Base-by-base conservation (phyloP, 257 asterid species). In the Solanum megistacrolobum region DNA sequence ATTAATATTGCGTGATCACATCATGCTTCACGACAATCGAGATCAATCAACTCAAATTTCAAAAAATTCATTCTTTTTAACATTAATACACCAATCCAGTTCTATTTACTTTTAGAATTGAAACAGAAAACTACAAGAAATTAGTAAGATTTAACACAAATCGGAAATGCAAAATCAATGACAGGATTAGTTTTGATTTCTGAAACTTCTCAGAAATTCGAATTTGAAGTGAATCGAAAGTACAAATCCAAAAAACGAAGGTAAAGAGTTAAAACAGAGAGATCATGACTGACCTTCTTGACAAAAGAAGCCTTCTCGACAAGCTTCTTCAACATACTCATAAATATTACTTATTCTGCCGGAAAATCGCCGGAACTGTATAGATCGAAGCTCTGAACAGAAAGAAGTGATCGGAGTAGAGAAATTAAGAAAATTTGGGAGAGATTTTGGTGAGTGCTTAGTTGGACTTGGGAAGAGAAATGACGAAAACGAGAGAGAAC, bases 231-330 rank as follows among this genome's bases (percentile, higher is more conserved):
- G 1, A 25, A 41, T 25, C 14, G 62, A 41, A 78, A 25, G 10
- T 2, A n/a, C 1, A 23, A 43, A 46, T 10, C 7, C 25, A 23
- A 1, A 12, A 27, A 41, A 14, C 21, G 60, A 48, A 48, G 60
- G 23, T 52, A 16, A 52, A 52, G n/a, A 18, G 23, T 41, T 41
- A 41, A 81, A 29, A 81, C 66, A 62, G 41, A 27, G 62, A 52
- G 62, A 52, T 43, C 38, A 78, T 14, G 38, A 31, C 73, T 89
- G 81, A 94, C 98, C 98, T 96, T 96, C 93, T 95, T 95, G 62
- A 23, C 83, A 81, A 95, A 76, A 72, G 97, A 95, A 91, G 98
- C 98, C 94, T 94, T 96, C 87, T 96, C 99, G 43, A 96, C 98
- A 14, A 96, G 96, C 90, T 94, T 95, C 95, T 94, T 96, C 87